Conservation (phyloP, 768 basidiomycete genomes). For the Megacollybia marginata region DNA sequence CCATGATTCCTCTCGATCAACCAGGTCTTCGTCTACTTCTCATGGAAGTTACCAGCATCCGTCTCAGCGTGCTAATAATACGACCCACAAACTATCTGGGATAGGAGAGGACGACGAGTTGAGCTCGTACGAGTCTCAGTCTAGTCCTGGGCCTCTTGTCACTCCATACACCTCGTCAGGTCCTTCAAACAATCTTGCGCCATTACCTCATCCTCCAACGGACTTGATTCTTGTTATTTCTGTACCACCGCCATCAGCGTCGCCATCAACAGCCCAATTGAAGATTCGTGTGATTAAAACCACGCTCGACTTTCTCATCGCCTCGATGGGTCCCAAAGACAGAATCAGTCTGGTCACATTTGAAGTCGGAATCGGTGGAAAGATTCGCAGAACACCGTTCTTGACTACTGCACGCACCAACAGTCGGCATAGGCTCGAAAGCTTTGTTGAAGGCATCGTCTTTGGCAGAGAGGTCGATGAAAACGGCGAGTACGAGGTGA, state of each 20-base stretch:
- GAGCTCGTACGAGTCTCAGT: conserved; percentile 42
- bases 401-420: conserved; percentile 61
- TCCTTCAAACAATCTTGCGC: conserved; percentile 73
- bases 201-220: conserved; percentile 78
- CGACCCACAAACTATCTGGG: conserved; percentile 46
- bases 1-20: conserved; percentile 58
- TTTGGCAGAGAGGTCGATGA: conserved; percentile 27
- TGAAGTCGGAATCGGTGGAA: conserved; percentile 77
- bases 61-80: conserved; percentile 20
- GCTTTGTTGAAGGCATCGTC: conserved; percentile 71
- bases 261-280: conserved; percentile 73
- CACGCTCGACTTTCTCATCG: conserved; percentile 80
- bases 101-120: conserved; percentile 70
- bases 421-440: conserved; percentile 62
- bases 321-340: conserved; percentile 69
- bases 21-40: conserved; percentile 68
- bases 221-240: conserved; percentile 92
- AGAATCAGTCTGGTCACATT: conserved; percentile 89
- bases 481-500: conserved; percentile 20
- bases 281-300: conserved; percentile 86
- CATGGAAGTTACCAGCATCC: conserved; percentile 45
- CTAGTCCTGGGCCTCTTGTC: conserved; percentile 42
- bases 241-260: conserved; percentile 64
- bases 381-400: conserved; percentile 92
- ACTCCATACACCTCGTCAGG: conserved; percentile 68